Percentiles rank a stretch among this genome's conserved stretches.
Conservation (phyloP, 164 flowering plant species). For the Liriodendron chinense region DNA sequence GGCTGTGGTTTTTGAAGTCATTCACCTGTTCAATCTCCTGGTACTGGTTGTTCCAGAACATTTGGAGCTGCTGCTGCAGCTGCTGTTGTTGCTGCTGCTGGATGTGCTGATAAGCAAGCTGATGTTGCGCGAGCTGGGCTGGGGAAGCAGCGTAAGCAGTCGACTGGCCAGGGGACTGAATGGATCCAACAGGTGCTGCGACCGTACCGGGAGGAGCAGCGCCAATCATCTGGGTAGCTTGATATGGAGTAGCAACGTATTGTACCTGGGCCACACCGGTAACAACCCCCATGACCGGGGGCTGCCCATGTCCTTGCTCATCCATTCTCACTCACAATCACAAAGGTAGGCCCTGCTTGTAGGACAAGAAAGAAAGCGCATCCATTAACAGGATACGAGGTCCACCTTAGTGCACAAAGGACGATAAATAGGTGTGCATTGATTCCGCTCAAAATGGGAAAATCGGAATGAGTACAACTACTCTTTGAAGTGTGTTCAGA, state of each 20-base stretch:
- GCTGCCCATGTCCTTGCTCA: slow-evolving; percentile 45
- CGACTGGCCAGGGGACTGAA: slow-evolving; percentile 36
- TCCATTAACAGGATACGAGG: not conserved
- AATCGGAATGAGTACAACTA: too few species aligned
- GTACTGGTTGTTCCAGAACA: slow-evolving; percentile 58
- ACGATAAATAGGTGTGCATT: not conserved
- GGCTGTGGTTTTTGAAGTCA: slow-evolving; percentile 74
- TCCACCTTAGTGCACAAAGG: not conserved
- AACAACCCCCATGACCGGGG: slow-evolving; percentile 37
- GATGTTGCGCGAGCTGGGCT: slow-evolving; percentile 56
- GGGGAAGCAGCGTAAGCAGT: slow-evolving; percentile 36
- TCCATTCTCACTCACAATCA: slow-evolving; percentile 33
- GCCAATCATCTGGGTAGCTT: slow-evolving; percentile 52
- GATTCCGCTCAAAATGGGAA: not conserved
- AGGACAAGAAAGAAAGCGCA: not conserved
- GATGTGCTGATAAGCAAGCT: slow-evolving; percentile 64
- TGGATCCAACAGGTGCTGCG: slow-evolving; percentile 31
- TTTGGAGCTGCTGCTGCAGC: slow-evolving; percentile 61
- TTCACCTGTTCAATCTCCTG: slow-evolving; percentile 62
- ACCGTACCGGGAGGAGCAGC: slow-evolving; percentile 33
- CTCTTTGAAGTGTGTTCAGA: too few species aligned
- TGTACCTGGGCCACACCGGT: slow-evolving; percentile 41
- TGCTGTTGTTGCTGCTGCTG: slow-evolving; percentile 72
- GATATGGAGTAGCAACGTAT: slow-evolving; percentile 41
- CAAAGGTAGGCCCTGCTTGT: not conserved